Conservation (phyloP, 805 yeast species). For the Candida orba region DNA sequence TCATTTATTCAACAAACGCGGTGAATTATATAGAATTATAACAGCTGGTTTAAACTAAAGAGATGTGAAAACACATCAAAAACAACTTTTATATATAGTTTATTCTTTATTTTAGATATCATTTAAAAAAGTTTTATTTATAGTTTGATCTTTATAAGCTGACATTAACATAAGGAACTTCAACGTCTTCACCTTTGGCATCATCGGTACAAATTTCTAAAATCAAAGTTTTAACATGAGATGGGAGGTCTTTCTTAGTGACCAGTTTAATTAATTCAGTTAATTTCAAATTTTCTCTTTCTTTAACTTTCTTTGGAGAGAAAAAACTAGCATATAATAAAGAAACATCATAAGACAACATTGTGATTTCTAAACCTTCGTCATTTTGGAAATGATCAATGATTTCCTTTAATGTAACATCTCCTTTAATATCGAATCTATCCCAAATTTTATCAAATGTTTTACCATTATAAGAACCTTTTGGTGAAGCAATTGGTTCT, state of each 20-base stretch:
- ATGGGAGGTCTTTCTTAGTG: slow-evolving; percentile 73
- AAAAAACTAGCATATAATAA: slow-evolving; percentile 87
- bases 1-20: slow-evolving; percentile 19
- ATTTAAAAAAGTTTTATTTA: not conserved
- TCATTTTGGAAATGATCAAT: slow-evolving; percentile 68
- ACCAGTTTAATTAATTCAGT: slow-evolving; percentile 78
- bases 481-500: slow-evolving; percentile 85
- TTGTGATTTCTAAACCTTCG: slow-evolving; percentile 81
- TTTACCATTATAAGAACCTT: slow-evolving; percentile 73
- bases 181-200: slow-evolving; percentile 88
- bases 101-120: not conserved
- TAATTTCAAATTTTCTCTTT: slow-evolving; percentile 59
- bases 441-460: slow-evolving; percentile 91
- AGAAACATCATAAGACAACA: slow-evolving; percentile 89
- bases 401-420: slow-evolving; percentile 67
- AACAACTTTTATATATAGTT: too few species aligned
- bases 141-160: slow-evolving; percentile 29
- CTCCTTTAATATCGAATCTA: slow-evolving; percentile 75
- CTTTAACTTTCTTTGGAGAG: slow-evolving; percentile 85
- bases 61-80: not conserved
- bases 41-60: slow-evolving; percentile 15
- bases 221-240: slow-evolving; percentile 68
- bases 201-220: slow-evolving; percentile 93
- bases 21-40: slow-evolving; percentile 27
- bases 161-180: slow-evolving; percentile 80